Percentiles rank a stretch among this genome's conserved stretches.
These are phyloP conservation scores for Cercospora nicotianae DNA, from an alignment of 2,329 filamentous ascomycete genomes.

Conservation along the genomic window DNA sequence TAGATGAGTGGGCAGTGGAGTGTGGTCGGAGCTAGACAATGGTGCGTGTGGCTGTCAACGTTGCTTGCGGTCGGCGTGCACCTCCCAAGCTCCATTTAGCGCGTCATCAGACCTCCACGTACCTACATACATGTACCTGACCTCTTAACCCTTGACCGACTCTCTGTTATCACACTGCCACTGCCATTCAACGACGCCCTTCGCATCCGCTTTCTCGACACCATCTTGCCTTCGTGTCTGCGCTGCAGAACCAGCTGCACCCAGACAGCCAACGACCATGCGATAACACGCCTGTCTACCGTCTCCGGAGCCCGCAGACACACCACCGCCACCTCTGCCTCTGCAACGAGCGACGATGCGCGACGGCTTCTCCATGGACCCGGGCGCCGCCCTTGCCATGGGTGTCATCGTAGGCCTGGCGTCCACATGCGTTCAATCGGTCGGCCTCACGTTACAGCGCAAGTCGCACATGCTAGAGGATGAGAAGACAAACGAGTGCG, in stretches of 20 bases:
- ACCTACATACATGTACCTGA: not conserved
- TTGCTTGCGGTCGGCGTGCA: not conserved
- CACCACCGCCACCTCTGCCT: not conserved
- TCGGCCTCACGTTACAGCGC: slow-evolving; percentile 92
- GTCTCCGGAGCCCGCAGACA: not conserved
- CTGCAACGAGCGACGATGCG: slow-evolving; percentile 13
- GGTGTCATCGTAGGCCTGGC: slow-evolving; percentile 90
- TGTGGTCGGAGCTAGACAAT: not conserved
- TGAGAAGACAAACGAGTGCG: slow-evolving; percentile 77
- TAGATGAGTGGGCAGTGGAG: not conserved
- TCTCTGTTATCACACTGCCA: not conserved
- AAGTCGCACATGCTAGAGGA: slow-evolving; percentile 98
- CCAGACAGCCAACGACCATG: slow-evolving; percentile 4
- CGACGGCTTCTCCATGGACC: slow-evolving; percentile 21
- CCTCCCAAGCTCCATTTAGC: not conserved
- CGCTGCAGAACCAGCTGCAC: not conserved
- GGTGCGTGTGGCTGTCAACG: not conserved
- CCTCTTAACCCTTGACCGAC: not conserved
- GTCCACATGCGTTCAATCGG: slow-evolving; percentile 90
- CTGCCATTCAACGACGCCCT: not conserved
- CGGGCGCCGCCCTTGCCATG: slow-evolving; percentile 47
- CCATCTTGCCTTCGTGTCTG: not conserved
- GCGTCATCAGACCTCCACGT: not conserved
- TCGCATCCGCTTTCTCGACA: not conserved
- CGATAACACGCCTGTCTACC: slow-evolving; percentile 6